Base-by-base conservation (phyloP, 495 filamentous ascomycete genomes). In the Penicillium dipodomyicola region DNA sequence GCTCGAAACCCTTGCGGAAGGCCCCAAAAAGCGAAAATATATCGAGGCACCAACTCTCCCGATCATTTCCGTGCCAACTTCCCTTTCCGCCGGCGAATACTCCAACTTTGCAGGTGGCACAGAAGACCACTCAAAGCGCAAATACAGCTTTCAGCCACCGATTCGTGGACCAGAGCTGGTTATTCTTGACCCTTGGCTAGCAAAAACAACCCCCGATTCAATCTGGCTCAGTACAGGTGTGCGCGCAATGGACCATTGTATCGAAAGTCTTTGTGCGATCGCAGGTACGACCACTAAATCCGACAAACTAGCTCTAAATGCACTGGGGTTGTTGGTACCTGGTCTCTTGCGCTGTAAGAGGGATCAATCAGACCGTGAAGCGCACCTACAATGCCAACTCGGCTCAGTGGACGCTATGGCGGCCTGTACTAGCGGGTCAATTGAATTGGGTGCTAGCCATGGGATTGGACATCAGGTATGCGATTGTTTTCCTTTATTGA, bases 151-250 rank as follows among this genome's bases (percentile, higher is more conserved):
- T 53, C 54, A 69, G 17, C 62, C 76, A 17, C 77, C 78, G 0
- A 61, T 66, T 15, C 76, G 77, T 23, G 76, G 72, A 5, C 77
- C 86, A 0, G 59, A 77, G 33, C 67, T 88, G 35, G 67, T 87
- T 17, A 82, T 87, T 50, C 75, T 85, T 3, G 84, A 87, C 62
- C 81, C 84, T 0, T 72, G 71, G 14, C 70, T 88, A 3, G 76
- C 74, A 1, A 55, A 70, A 14, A 80, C 79, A 1, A 84, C 86
- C 0, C 85, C 85, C 0, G 74, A 77, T 45, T 72, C 72, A 19
- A 75, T 86, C 35, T 89, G 84, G 85, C 65, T 87, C 7, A 80
- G 77, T 32, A 84, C 80, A 2, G 86, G 85, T 1, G 72, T 88
- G 6, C 74, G 85, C 8, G 81, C 80, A 9, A 77, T 88, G 4